Percentiles rank a stretch among this genome's conserved stretches.
These are phyloP conservation scores for Tuber melanosporum DNA, from an alignment of 495 filamentous ascomycete species.

Conservation along the genomic window DNA sequence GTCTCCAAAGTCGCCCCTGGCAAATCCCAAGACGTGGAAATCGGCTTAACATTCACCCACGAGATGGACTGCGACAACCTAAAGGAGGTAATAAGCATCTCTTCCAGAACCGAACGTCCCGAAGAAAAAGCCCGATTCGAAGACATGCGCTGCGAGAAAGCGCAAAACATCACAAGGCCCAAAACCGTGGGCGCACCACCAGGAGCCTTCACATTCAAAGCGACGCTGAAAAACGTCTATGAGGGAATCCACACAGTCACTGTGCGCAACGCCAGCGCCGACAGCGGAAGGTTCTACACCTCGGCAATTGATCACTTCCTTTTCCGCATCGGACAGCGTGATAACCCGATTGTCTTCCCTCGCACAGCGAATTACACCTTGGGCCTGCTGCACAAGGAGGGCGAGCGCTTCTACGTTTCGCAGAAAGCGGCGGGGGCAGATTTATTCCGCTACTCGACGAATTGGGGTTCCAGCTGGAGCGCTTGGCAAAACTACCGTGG, in stretches of 20 bases:
- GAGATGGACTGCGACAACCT: conserved; percentile 59
- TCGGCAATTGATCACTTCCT: conserved; percentile 52
- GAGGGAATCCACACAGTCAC: conserved; percentile 62
- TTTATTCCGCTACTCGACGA: conserved; percentile 58
- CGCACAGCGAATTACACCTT: conserved; percentile 54
- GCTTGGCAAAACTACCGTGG: conserved; percentile 55
- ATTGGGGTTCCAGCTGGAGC: conserved; percentile 57
- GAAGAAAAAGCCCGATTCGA: neutral
- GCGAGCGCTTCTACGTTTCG: conserved; percentile 49
- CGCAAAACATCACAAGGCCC: neutral
- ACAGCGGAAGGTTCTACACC: conserved; percentile 43
- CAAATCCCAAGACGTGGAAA: conserved; percentile 47
- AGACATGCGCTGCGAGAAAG: neutral
- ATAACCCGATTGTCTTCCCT: conserved; percentile 57
- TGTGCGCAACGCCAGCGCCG: conserved; percentile 51
- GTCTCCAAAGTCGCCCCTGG: conserved; percentile 48
- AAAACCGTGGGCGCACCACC: conserved; percentile 41
- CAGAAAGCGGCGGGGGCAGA: conserved; percentile 61
- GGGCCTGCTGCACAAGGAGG: conserved; percentile 46
- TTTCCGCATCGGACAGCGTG: conserved; percentile 48
- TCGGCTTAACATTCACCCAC: conserved; percentile 56
- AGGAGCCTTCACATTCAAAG: conserved; percentile 52
- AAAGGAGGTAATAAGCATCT: conserved; percentile 49
- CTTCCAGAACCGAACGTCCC: conserved; percentile 49
- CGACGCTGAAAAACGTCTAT: conserved; percentile 53